Evolutionary conservation across 2,329 filamentous ascomycete genomes (phyloP), one percentile per base, ranked within the genome.

Genomic region (Bipolaris gigantea): DNA sequence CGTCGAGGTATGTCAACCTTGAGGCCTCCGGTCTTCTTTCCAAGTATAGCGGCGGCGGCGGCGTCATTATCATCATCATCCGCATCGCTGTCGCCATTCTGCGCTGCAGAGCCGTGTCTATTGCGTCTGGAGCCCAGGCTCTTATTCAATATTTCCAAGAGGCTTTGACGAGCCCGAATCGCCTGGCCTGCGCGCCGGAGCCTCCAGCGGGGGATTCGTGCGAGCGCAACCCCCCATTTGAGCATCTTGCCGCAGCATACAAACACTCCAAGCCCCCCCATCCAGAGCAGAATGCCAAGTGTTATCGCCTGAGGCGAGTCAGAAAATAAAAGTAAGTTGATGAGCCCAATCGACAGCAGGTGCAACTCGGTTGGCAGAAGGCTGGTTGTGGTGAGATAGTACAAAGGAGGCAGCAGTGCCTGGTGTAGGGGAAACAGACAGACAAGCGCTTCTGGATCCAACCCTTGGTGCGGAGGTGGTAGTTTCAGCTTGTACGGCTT

Each of bases 151-250:
- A 73, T 67, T 49, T 77, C 70, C 7, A 80, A 59, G 30, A 81
- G 76, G 5, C 74, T 76, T 48, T 77, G 76, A 18, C 71, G 73
- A 46, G 76, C 74, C 59, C 71, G 73, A 33, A 76, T 73, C 18
- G 77, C 70, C 25, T 76, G 73, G 3, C 76, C 77, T 11, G 80
- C 76, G 50, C 86, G 84, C 63, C 85, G 83, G 65, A 97, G 92
- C 39, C 92, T 89, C 91, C 93, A 97, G 64, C 86, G 91, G 2
- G 94, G 94, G 16, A 97, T 90, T 53, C 93, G 83, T 46, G 93
- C 92, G 56, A 99, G 78, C 23, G 88, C 83, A 48, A 97, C 88
- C 41, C 90, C 92, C 89, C 90, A 95, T 64, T 82, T 83, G 33
- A 97, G 84, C 11, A 94, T 84, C 27, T 86, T 82, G 27, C 85